Evolutionary conservation across 441 rosid species (phyloP), one percentile per base, ranked within the genome.

Genomic region (Macaranga tanarius): DNA sequence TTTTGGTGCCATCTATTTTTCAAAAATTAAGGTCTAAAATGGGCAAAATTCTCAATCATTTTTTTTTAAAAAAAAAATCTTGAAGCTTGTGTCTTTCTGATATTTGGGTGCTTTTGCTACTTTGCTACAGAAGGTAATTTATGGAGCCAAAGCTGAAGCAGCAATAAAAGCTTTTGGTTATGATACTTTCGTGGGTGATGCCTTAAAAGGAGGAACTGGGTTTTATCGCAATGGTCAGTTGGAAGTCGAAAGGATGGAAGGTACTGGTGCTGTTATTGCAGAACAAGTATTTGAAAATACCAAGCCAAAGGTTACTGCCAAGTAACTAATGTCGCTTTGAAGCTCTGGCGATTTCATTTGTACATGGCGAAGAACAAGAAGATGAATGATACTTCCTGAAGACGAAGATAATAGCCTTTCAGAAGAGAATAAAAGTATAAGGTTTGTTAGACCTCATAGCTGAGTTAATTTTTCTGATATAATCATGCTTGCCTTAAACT

Each of bases 1-100:
- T 76, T 93, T 93, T 7, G 97, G 95, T 34, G 98, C 96, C 76
- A 95, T 91, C 78, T 97, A 90, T 84, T 92, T 95, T 62, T 91
- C 98, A 0, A 86, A 96, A 79, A 79, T 84, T 65, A 95, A 90
- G 99, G 99, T 92, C 50, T 12, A 28, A 42, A 51, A 15, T 31
- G 13, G 16, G 73, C 17, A 15, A 5, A 40, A 48, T 28, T 45
- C 70, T 63, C 28, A 62, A 31, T 31, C 5, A 2, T 31, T 3
- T 31, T 31, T 52, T 4, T 17, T 19, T n/a, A n/a, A n/a, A n/a
- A n/a, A n/a, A n/a, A n/a, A 28, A 50, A n/a, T 34, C 11, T 40
- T 12, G 10, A n/a, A 55, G 5, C 16, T n/a, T 31, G 23, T 23
- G 38, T 15, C 20, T 17, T 19, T 52, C 22, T 52, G 22, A 17